phyloP scores from a whole-genome alignment of 2,329 filamentous ascomycete genomes.

The Colletotrichum nymphaeae region DNA sequence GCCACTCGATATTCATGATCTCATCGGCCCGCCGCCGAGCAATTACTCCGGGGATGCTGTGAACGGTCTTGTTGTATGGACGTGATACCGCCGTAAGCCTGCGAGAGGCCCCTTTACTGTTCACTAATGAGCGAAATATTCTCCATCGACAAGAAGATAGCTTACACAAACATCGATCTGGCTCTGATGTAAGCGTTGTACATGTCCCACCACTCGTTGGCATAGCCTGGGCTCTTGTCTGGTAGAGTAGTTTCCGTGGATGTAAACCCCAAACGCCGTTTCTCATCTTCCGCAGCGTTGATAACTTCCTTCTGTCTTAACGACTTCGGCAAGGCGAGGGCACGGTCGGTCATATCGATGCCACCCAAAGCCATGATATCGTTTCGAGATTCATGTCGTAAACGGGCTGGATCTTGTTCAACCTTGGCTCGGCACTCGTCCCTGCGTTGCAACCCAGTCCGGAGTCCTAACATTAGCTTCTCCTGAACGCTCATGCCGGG shows the following conservation, averaged over 20 bases:
- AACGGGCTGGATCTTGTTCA: background rate
- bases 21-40: conserved; percentile 10
- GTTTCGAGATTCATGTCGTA: background rate
- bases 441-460: background rate
- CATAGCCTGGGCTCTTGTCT: background rate
- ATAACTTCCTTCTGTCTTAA: background rate
- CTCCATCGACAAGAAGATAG: background rate
- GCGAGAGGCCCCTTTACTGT: background rate
- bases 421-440: background rate
- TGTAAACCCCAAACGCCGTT: background rate
- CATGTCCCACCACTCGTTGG: background rate
- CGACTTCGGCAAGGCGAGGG: background rate
- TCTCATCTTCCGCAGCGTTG: background rate
- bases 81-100: conserved; percentile 3
- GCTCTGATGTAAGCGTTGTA: background rate
- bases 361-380: conserved; percentile 1
- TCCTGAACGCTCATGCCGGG: conserved; percentile 9
- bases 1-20: conserved; percentile 32
- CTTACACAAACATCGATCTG: background rate
- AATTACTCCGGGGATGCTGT: conserved; percentile 15
- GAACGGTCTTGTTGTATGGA: background rate
- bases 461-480: conserved; percentile 4
- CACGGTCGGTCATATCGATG: background rate
- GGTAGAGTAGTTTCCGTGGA: background rate
- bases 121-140: background rate